phyloP scores from a whole-genome alignment of 192 early-diverging fungal species.

The Thoreauomyces humboldtii region DNA sequence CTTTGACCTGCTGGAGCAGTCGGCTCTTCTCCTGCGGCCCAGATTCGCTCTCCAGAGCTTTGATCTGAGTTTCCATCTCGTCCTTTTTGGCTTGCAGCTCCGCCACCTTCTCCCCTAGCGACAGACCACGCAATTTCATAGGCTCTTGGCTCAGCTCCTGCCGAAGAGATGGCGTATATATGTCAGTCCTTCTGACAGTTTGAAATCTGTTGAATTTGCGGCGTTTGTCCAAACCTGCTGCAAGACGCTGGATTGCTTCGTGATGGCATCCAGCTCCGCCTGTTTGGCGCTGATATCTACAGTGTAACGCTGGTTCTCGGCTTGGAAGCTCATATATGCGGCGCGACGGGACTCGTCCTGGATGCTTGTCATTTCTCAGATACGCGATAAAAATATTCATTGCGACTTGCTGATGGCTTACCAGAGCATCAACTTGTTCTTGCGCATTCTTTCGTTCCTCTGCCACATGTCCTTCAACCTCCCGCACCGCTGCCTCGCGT shows the following conservation, averaged over 20 bases:
- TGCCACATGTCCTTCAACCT: constrained; percentile 49
- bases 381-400: not conserved
- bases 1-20: constrained; percentile 56
- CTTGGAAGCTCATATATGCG: constrained; percentile 40
- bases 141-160: constrained; percentile 44
- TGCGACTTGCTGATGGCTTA: constrained; percentile 15
- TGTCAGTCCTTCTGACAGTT: not conserved
- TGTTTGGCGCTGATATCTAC: constrained; percentile 35
- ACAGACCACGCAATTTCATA: constrained; percentile 37
- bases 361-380: not conserved
- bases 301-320: constrained; percentile 36
- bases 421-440: constrained; percentile 45
- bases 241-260: constrained; percentile 21
- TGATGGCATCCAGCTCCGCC: constrained; percentile 41
- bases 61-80: constrained; percentile 48
- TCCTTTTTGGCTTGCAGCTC: constrained; percentile 32
- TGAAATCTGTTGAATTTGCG: not conserved
- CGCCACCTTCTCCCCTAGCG: constrained; percentile 41
- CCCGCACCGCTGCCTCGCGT: constrained; percentile 44
- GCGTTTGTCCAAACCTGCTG: constrained; percentile 22
- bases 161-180: not conserved
- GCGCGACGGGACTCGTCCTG: constrained; percentile 38
- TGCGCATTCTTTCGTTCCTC: constrained; percentile 47
- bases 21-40: constrained; percentile 48
- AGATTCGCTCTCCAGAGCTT: constrained; percentile 37